Base-by-base conservation (phyloP, 352 stramenopile genomes). In the Pythium brachiatum region DNA sequence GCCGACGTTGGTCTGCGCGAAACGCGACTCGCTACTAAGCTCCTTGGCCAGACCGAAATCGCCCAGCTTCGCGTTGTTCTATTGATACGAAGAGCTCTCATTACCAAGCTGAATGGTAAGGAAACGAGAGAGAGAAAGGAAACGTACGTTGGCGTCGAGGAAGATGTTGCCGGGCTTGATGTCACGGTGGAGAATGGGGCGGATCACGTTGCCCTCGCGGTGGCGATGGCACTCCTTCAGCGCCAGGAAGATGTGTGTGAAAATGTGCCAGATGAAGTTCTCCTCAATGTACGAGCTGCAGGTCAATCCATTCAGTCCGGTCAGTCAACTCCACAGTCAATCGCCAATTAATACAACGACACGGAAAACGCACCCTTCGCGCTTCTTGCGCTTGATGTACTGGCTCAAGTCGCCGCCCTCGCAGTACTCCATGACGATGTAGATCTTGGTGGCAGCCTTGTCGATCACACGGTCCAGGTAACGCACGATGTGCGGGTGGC, bases 341-440 rank as follows among this genome's bases (percentile, higher is more conserved):
- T n/a, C n/a, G n/a, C n/a, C n/a, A n/a, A n/a, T n/a, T n/a, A n/a
- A n/a, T n/a, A 41, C 31, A 48, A 25, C 13, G 7, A 53, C 9
- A 21, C 26, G 20, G 18, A 12, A 3, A 78, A n/a, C 76, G 53
- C 58, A 94, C 83, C 86, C 87, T 64, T 96, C 87, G 53, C 88
- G 86, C 61, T 86, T 94, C 78, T 95, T 94, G 58, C 88, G 83
- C 72, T 94, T 95, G 70, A 96, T 95, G 72, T 93, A 92, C 69
- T 94, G 83, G 39, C 89, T 89, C 31, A 97, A 67, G 57, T 97
- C 90, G 48, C 90, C 90, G 34, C 90, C 90, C 57, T 96, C 86
- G 67, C 92, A 98, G 74, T 90, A 97, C 68, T 98, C 92, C 92
- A 98, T 98, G 60, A 98, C 83, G 53, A 98, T 98, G 77, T 97